phyloP scores from a whole-genome alignment of 2,329 filamentous ascomycete species.

The Diaporthe sp. region DNA sequence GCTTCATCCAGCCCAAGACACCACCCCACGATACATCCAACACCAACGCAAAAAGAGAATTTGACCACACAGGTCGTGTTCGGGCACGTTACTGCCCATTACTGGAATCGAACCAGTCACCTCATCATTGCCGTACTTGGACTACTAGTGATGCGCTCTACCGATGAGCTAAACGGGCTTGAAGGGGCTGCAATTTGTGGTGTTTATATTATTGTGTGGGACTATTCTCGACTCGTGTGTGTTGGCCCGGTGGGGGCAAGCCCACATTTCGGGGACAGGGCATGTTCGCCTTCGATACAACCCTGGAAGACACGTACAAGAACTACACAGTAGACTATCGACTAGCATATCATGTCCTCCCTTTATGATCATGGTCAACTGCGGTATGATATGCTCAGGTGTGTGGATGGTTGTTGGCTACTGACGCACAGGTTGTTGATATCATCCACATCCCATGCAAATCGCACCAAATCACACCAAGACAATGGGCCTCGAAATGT shows the following conservation, averaged over 20 bases:
- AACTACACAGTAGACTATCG: background rate
- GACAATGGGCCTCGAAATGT: background rate
- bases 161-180: constrained; percentile 32
- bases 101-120: constrained; percentile 33
- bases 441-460: background rate
- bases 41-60: background rate
- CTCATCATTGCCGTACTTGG: background rate
- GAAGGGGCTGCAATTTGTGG: background rate
- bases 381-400: background rate
- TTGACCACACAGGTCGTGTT: rapidly evolving
- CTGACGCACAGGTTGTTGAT: background rate
- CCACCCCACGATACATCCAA: background rate
- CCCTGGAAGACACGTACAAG: background rate
- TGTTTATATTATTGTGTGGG: constrained; percentile 4
- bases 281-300: background rate
- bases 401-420: no score
- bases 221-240: constrained; percentile 12
- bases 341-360: background rate
- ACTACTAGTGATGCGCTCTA: constrained; percentile 31
- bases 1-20: background rate
- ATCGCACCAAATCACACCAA: background rate
- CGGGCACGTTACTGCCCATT: background rate
- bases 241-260: background rate
- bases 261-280: background rate
- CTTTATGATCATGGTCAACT: background rate